A percentile compares a stretch with the other conserved stretches of the same genome.
These are phyloP conservation scores for Usnea hakonensis DNA, from an alignment of 495 filamentous ascomycete species.

Conservation along the genomic window DNA sequence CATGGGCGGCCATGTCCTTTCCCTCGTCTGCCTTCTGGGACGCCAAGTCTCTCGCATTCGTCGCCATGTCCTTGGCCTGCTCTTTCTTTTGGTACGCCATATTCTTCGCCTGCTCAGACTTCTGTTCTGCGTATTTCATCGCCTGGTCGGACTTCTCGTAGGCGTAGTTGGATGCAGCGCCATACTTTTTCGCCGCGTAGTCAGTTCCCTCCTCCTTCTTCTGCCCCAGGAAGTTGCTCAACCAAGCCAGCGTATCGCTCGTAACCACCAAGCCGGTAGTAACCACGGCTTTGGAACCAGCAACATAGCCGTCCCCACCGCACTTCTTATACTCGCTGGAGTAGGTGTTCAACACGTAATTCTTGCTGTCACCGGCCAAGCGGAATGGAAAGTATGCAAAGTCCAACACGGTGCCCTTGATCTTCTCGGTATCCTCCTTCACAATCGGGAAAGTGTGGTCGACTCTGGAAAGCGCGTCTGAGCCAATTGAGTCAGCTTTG, in stretches of 20 bases:
- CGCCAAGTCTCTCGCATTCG: conserved; percentile 3
- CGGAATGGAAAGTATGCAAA: conserved; percentile 59
- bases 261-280: conserved; percentile 66
- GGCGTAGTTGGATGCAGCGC: conserved; percentile 18
- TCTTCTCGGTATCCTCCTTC: conserved; percentile 75
- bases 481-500: conserved; percentile 73
- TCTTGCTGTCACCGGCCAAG: conserved; percentile 59
- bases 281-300: conserved; percentile 65
- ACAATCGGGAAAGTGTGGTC: conserved; percentile 78
- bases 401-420: conserved; percentile 58
- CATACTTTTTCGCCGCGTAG: conserved; percentile 46
- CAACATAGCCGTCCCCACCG: conserved; percentile 57
- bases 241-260: conserved; percentile 53
- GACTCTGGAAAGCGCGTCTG: conserved; percentile 62
- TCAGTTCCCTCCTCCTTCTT: conserved; percentile 59
- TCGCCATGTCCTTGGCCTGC: conserved; percentile 29
- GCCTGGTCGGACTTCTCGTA: conserved; percentile 10
- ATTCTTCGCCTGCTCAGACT: conserved; percentile 17
- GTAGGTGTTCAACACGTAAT: conserved; percentile 68
- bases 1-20: conserved; percentile 5
- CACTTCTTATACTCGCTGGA: conserved; percentile 69
- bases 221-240: conserved; percentile 46
- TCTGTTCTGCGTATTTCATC: conserved; percentile 14
- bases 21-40: conserved; percentile 2
- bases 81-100: conserved; percentile 44